Evolutionary conservation across 495 filamentous ascomycete genomes (phyloP), one percentile per base, ranked within the genome.

Genomic region (Hypoxylon lienhwacheense): DNA sequence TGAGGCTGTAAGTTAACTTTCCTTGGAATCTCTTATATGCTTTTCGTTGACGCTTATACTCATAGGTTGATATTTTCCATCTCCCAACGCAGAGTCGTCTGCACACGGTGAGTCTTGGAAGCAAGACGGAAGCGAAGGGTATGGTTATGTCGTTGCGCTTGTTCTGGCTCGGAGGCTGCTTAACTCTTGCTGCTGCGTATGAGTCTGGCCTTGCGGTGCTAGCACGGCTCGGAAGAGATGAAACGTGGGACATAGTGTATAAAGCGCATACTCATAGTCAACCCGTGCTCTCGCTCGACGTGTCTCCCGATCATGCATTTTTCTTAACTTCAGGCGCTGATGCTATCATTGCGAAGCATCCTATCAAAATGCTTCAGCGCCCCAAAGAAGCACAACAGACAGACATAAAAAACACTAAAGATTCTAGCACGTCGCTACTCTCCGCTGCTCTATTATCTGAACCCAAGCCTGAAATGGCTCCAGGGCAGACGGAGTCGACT

Each of bases 131-230:
- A 17, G 81, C 89, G 39, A 85, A 85, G 12, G 88, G 93, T 20
- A 97, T 97, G 91, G 83, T 92, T 19, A 97, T 98, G 93, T 83
- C 87, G 16, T 70, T 96, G 8, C 73, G 77, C 3, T 65, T 96
- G 6, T 79, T 87, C 52, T 64, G 75, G 64, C 72, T 70, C n/a
- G 37, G 48, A 2, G 24, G 22, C 1, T 57, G 49, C 12, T 66
- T 83, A 0, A 70, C 76, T 11, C 66, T 95, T 8, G 69, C 84
- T 3, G 85, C 84, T n/a, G 93, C 87, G 26, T 96, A 91, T 72
- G 93, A 98, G 71, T 88, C 85, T 57, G 93, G 93, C 1, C 81
- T 87, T 50, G 84, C 84, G 1, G 79, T 80, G 53, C 80, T 88
- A 2, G 69, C 43, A 65, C 68, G 63, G 70, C 64, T 52, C 69